These are phyloP conservation scores for Arthrobotrys entomopaga DNA, from an alignment of 2,329 filamentous ascomycete species.

Conservation along the genomic window DNA sequence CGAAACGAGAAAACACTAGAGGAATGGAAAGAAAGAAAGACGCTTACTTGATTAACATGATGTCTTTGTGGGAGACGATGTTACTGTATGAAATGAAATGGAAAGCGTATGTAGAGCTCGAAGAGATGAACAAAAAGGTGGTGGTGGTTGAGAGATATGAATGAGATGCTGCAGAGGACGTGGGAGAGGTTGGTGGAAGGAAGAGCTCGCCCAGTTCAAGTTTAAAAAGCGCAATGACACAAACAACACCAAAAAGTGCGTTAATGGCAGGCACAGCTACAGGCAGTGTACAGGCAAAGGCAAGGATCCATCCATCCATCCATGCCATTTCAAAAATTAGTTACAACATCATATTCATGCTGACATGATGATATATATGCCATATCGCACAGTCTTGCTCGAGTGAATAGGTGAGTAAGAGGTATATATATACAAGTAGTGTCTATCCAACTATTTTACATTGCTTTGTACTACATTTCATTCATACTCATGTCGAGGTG, in stretches of 20 bases:
- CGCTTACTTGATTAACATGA: slow-evolving; percentile 67
- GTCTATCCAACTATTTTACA: too few species aligned
- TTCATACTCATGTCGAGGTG: background rate
- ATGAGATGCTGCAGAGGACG: too few species aligned
- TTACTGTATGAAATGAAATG: background rate
- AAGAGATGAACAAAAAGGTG: background rate
- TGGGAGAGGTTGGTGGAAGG: slow-evolving; percentile 4
- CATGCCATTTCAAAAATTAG: slow-evolving; percentile 3
- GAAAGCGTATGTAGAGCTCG: background rate
- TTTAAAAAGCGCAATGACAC: slow-evolving; percentile 48
- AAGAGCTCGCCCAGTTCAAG: slow-evolving; percentile 3
- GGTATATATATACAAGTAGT: background rate
- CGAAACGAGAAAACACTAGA: too few species aligned
- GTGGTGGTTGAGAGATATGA: background rate
- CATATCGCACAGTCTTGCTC: slow-evolving; percentile 9
- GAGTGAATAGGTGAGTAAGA: background rate
- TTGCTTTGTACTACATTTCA: background rate
- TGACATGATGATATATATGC: background rate
- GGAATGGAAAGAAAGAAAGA: background rate
- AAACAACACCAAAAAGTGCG: slow-evolving; percentile 44
- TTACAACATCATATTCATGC: background rate
- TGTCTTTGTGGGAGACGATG: slow-evolving; percentile 55
- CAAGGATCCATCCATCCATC: slow-evolving; percentile 20
- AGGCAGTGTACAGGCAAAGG: too few species aligned
- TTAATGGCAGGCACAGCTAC: too few species aligned